Conservation (phyloP, 331 rosid genomes). For the Prunus yedoensis region DNA sequence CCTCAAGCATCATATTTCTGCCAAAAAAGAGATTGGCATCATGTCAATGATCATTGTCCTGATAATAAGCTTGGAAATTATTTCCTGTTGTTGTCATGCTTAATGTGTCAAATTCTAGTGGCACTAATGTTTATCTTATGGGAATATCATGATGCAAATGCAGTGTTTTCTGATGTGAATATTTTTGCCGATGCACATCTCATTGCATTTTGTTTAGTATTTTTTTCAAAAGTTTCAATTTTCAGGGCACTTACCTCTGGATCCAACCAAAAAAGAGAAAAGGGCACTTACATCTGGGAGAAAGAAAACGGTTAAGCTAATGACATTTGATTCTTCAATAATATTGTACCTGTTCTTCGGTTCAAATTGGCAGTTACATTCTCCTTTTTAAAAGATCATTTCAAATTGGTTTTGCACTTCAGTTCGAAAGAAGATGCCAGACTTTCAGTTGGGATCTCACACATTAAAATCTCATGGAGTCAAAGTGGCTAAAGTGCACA, state of each 20-base stretch:
- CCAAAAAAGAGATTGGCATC: background rate
- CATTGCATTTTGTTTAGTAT: background rate
- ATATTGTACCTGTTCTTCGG: background rate
- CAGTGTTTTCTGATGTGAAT: background rate
- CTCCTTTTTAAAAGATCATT: background rate
- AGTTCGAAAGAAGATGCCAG: slow-evolving; percentile 10
- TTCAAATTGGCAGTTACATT: background rate
- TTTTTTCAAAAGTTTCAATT: background rate
- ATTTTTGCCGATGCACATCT: too few relatives aligned
- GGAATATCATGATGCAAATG: background rate
- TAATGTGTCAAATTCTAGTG: background rate
- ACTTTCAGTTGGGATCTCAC: background rate
- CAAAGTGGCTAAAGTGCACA: slow-evolving; percentile 14
- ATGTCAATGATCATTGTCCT: background rate
- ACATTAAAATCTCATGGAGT: slow-evolving; percentile 22
- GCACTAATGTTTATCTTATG: background rate
- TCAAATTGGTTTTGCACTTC: background rate
- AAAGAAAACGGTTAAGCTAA: slow-evolving; percentile 2
- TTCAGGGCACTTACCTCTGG: background rate
- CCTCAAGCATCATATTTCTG: background rate
- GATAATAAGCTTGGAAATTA: background rate
- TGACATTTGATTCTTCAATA: background rate
- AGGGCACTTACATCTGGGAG: slow-evolving; percentile 4
- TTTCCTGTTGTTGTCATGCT: background rate
- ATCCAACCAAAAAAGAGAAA: background rate